These are phyloP conservation scores for Aspergillus glaucus DNA, from an alignment of 2,329 filamentous ascomycete species.

Conservation along the genomic window DNA sequence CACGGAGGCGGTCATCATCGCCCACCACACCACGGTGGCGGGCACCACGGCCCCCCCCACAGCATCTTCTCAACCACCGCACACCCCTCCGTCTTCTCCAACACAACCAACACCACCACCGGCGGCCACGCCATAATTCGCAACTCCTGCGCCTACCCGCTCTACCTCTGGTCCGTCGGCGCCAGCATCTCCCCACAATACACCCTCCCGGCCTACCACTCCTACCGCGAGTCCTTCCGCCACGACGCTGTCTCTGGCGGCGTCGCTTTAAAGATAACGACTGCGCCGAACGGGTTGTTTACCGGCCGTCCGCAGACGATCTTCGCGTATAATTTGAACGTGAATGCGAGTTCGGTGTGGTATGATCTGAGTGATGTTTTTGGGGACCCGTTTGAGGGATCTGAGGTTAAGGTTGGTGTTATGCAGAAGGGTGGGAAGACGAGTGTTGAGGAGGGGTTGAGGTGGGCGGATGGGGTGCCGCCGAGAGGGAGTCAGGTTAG, in stretches of 20 bases:
- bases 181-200: slow-evolving; percentile 16
- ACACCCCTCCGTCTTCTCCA: slow-evolving; percentile 1
- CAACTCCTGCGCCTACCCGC: slow-evolving; percentile 27
- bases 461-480: slow-evolving; percentile 28
- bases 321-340: slow-evolving; percentile 37
- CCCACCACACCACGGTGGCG: too few relatives aligned
- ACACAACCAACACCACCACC: slow-evolving; percentile 5
- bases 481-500: slow-evolving; percentile 26
- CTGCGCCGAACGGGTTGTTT: slow-evolving; percentile 26
- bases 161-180: slow-evolving; percentile 36
- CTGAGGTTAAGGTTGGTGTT: slow-evolving; percentile 14
- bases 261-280: slow-evolving; percentile 39
- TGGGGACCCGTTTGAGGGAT: slow-evolving; percentile 36
- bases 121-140: slow-evolving; percentile 28
- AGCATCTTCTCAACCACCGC: background rate
- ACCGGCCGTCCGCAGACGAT: slow-evolving; percentile 31
- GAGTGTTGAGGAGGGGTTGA: slow-evolving; percentile 13
- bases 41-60: too few relatives aligned
- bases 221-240: slow-evolving; percentile 32
- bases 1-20: too few relatives aligned
- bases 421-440: slow-evolving; percentile 7
- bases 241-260: slow-evolving; percentile 31
- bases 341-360: slow-evolving; percentile 22
- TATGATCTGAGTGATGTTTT: slow-evolving; percentile 42
- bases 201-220: slow-evolving; percentile 14